Evolutionary conservation across 192 early-diverging fungal species (phyloP).

Genomic region (Linnemannia schmuckeri): DNA sequence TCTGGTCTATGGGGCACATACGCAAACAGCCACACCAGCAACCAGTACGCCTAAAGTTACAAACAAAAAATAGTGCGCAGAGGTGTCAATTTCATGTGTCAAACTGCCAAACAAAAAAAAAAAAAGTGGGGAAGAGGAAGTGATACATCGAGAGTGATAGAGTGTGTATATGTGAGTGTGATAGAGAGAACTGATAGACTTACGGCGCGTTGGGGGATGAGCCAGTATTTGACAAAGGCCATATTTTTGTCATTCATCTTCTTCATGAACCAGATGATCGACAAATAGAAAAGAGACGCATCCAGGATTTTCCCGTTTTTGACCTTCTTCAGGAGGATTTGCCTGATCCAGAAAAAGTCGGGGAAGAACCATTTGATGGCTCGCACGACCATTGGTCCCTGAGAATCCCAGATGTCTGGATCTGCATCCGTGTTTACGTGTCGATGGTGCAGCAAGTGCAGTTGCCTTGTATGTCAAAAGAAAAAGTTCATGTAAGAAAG

Average conservation of each 20-base stretch:
- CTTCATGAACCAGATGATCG: conserved; percentile 7
- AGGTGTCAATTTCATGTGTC: neutral
- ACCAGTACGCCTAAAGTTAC: conserved; percentile 37
- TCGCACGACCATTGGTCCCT: conserved; percentile 31
- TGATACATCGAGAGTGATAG: too few species aligned
- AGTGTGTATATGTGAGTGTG: too few species aligned
- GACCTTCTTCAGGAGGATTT: conserved; percentile 6
- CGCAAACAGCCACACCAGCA: conserved; percentile 45
- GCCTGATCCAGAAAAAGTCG: conserved; percentile 33
- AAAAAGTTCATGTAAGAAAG: conserved; percentile 20
- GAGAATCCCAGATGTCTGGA: conserved; percentile 41
- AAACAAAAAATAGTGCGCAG: too few species aligned
- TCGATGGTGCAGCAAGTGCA: conserved; percentile 47
- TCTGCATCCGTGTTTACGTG: conserved; percentile 41
- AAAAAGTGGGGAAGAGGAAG: neutral
- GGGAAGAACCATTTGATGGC: conserved; percentile 51
- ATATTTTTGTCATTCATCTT: conserved; percentile 32
- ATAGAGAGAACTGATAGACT: neutral
- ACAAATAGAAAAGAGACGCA: conserved; percentile 19
- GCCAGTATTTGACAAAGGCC: conserved; percentile 42
- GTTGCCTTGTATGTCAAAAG: conserved; percentile 16
- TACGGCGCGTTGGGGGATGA: conserved; percentile 47
- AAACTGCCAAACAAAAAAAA: neutral
- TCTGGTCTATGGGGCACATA: conserved; percentile 47
- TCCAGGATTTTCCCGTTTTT: conserved; percentile 13